Base-by-base conservation (phyloP, 2,329 filamentous ascomycete genomes). In the Helotiales sp. region DNA sequence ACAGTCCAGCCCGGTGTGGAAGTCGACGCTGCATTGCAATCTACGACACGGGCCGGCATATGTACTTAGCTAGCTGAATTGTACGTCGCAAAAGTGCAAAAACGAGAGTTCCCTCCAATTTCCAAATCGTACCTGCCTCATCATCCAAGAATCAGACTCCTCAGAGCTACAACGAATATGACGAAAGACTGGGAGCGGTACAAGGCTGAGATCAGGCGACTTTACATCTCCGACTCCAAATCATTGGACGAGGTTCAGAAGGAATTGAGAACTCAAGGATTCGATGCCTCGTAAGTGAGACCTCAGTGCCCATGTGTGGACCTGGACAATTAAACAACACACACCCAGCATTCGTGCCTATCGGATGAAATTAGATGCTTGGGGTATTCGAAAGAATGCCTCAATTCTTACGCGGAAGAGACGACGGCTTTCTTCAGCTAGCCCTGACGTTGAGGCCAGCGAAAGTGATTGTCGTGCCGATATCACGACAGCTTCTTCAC, bases 331-430 rank as follows among this genome's bases (percentile, higher is more conserved):
- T 22, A 6, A 15, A 2, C 5, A 30, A 48, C 15, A 38, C 12
- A 47, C 27, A 22, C 19, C 10, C 24, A 63, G 58, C 30, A 52
- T 55, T 53, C 58, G 61, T 10, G 54, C 52, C 17, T 63, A 63
- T 51, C 55, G 55, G 33, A 52, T 61, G 57, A 65, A 55, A 27
- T 48, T 65, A 22, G 59, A 65, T 27, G 55, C 61, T 24, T 61
- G 63, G 60, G 40, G 52, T 7, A 44, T 63, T 6, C 55, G 59
- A 24, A 63, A 63, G 36, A 48, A 65, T 36, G 55, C 36, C 2
- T 22, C 15, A 22, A 22, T 1, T 40, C 36, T 19, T 22, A 10
- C 24, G 12, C 36, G 36, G 17, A 40, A 40, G 17, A 40, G 12
- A 40, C 36, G 36, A 19, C 36, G 36, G 24, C 5, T 40, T 1